phyloP scores from a whole-genome alignment of 2,329 filamentous ascomycete genomes.

The Pseudogymnoascus sp. region DNA sequence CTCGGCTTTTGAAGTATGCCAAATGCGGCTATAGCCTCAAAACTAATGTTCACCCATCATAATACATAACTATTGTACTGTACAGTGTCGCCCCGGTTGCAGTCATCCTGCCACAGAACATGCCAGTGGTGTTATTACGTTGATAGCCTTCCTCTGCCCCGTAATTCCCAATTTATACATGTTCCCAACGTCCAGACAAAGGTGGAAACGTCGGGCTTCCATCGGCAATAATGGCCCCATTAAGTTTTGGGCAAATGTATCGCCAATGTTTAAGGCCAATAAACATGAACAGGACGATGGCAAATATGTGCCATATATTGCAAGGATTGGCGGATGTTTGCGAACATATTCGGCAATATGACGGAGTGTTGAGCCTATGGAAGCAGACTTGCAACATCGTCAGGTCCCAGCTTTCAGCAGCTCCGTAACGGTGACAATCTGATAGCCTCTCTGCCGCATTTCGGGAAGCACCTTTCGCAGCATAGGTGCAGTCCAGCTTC shows the following conservation, averaged over 20 bases:
- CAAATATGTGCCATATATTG: neutral
- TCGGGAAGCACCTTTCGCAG: conserved; percentile 3
- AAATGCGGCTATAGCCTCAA: neutral
- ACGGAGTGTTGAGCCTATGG: neutral
- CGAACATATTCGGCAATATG: neutral
- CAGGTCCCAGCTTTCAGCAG: conserved; percentile 1
- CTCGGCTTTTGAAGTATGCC: neutral
- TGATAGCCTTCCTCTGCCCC: neutral
- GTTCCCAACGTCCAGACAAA: no score
- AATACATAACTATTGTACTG: conserved; percentile 4
- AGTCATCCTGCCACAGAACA: neutral
- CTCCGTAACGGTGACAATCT: neutral
- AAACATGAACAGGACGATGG: neutral
- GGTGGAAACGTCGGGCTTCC: neutral
- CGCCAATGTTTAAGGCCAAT: neutral
- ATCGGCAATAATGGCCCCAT: neutral
- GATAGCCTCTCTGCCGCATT: neutral
- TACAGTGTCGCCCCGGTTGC: neutral
- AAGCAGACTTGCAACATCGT: neutral
- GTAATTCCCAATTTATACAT: neutral
- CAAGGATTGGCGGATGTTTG: neutral
- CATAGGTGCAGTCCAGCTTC: conserved; percentile 28
- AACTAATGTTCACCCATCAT: neutral
- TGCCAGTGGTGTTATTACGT: neutral
- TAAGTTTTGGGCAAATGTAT: neutral